A percentile compares a stretch with the other conserved stretches of the same genome.
These are phyloP conservation scores for Coniferiporia sulphurascens DNA, from an alignment of 1,284 basidiomycete genomes.

Conservation along the genomic window DNA sequence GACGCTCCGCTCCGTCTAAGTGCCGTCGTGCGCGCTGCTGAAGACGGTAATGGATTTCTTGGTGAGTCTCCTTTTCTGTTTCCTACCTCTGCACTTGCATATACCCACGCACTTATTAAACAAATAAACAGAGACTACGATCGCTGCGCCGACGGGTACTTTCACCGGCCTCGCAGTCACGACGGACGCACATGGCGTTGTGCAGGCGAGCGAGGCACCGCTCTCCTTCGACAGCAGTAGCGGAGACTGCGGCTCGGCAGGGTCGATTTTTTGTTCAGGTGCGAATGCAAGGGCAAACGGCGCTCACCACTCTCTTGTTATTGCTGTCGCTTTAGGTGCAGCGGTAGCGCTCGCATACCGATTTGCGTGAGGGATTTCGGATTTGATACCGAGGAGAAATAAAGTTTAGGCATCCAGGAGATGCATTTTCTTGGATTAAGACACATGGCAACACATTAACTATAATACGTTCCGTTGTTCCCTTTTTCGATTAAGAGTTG, in stretches of 20 bases:
- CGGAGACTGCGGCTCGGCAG: background rate
- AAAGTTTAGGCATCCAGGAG: no score
- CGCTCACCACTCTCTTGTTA: background rate
- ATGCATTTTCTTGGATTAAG: no score
- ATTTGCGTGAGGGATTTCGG: background rate
- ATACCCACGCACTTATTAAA: background rate
- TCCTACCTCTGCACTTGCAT: background rate
- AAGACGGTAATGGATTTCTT: constrained; percentile 36
- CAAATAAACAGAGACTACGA: background rate
- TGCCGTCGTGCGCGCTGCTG: constrained; percentile 37
- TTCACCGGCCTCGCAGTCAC: background rate
- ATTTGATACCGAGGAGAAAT: no score
- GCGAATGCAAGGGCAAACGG: background rate
- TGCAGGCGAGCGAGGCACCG: background rate
- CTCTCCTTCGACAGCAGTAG: background rate
- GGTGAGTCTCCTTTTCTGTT: constrained; percentile 27
- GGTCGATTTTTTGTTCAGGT: background rate
- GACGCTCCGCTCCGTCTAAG: constrained; percentile 41
- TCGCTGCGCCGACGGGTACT: constrained; percentile 10
- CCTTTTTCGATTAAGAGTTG: no score
- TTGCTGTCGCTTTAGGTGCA: background rate
- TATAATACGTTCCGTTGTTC: no score
- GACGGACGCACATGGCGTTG: constrained; percentile 2
- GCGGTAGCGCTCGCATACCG: background rate
- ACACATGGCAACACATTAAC: no score